Evolutionary conservation across 306 rosid genomes (phyloP), one percentile per base, ranked within the genome.

Genomic region (Gillenia trifoliata): DNA sequence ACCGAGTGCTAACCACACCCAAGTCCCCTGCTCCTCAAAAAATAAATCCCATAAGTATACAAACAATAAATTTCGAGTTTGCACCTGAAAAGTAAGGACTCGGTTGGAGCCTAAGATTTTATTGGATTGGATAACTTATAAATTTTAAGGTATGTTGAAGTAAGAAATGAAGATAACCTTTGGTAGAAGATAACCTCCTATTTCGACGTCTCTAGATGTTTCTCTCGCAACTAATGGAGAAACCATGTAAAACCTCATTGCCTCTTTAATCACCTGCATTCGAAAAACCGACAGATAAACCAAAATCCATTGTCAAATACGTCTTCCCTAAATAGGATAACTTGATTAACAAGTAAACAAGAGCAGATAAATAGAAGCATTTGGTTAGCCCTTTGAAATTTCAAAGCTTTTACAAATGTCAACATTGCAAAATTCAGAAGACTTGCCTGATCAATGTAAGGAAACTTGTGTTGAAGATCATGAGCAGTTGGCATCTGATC

Each of bases 1-100:
- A 64, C 98, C 98, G 29, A 78, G 91, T 4, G 97, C 92, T 76
- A 91, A 77, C 98, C 98, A 94, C 10, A 94, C 96, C 98, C 98
- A 94, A 28, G 97, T 90, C 3, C 98, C 97, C 98, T 94, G 85
- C 77, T 71, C 78, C 66, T 20, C 36, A 61, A 62, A 33, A 62
- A 54, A 31, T 5, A 40, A 1, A 69, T 78, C 50, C 77, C 64
- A 33, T 20, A 43, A 59, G 47, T 50, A 19, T 50, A 50, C 56
- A 61, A 30, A 50, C 68, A n/a, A 19, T 23, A 38, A 38, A 38
- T 38, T 64, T 23, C 34, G 25, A 57, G 63, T 49, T 5, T 15
- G 36, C 12, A 64, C 3, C 3, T 3, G 11, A 38, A 36, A 38
- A 38, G 41, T 38, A 2, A 38, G 41, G 11, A 38, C 41, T 38